Evolutionary conservation across 176 grass and related monocot genomes (phyloP).

Genomic region (Phoenix dactylifera): DNA sequence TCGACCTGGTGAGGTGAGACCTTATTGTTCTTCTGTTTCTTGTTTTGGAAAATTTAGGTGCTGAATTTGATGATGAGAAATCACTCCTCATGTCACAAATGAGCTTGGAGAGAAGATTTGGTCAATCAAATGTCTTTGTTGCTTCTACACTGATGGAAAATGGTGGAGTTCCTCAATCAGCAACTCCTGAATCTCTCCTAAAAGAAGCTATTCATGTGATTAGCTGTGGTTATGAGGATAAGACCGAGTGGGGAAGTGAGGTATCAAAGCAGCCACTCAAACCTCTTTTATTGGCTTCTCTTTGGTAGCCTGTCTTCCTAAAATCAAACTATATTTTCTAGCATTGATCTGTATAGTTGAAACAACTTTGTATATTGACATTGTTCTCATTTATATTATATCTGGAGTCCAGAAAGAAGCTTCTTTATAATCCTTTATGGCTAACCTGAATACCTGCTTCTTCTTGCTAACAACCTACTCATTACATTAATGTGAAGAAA

Average conservation of each 20-base stretch:
- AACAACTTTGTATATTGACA: no score
- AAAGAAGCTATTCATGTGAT: slow-evolving; percentile 99
- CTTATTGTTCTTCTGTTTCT: not conserved
- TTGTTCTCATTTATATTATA: no score
- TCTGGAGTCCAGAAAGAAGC: no score
- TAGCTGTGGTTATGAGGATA: slow-evolving; percentile 98
- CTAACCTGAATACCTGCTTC: no score
- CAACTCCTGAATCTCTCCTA: slow-evolving; percentile 89
- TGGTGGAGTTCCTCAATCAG: slow-evolving; percentile 90
- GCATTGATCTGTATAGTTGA: no score
- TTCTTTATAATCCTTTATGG: no score
- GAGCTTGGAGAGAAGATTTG: slow-evolving; percentile 95
- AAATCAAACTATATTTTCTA: no score
- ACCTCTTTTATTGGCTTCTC: not conserved
- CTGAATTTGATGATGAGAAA: slow-evolving; percentile 91
- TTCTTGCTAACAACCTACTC: no score
- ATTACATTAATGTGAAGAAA: no score
- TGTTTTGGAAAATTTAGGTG: slow-evolving; percentile 30
- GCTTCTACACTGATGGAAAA: slow-evolving; percentile 97
- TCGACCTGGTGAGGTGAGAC: no score
- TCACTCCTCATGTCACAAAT: slow-evolving; percentile 97
- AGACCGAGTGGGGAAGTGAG: slow-evolving; percentile 88
- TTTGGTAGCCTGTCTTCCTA: no score
- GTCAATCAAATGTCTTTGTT: slow-evolving; percentile 86
- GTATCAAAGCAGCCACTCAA: slow-evolving; percentile 25